Conservation (phyloP, 2,329 filamentous ascomycete genomes). For the Scedosporium boydii region DNA sequence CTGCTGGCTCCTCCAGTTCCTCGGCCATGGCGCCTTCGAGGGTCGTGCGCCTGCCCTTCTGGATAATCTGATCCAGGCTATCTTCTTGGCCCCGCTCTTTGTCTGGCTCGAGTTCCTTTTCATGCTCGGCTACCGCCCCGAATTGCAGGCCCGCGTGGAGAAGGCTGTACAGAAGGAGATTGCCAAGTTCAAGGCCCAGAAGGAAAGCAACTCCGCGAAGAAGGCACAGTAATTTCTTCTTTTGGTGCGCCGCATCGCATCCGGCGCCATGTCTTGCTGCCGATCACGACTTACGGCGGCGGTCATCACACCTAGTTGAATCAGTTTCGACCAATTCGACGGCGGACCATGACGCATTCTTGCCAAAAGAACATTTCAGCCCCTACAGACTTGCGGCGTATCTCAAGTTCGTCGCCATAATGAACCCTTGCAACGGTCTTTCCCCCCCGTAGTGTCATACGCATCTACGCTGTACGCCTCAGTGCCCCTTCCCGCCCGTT, state of each 20-base stretch:
- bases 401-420: too few species aligned
- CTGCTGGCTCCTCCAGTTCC: constrained; percentile 81
- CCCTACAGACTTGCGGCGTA: too few species aligned
- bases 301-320: too few species aligned
- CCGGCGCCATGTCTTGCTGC: too few species aligned
- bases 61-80: constrained; percentile 83
- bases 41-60: constrained; percentile 78
- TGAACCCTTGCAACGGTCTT: too few species aligned
- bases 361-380: too few species aligned
- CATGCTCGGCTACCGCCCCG: constrained; percentile 78
- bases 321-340: too few species aligned
- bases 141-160: constrained; percentile 73
- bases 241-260: neutral
- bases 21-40: constrained; percentile 87
- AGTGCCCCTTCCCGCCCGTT: too few species aligned
- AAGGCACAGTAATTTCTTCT: neutral
- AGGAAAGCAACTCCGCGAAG: constrained; percentile 1
- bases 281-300: too few species aligned
- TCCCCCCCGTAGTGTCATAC: too few species aligned
- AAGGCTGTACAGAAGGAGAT: constrained; percentile 68
- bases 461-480: too few species aligned
- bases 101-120: constrained; percentile 96
- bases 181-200: constrained; percentile 54
- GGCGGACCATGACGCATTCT: too few species aligned
- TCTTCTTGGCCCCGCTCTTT: constrained; percentile 91